Percentiles rank a stretch among this genome's conserved stretches.
These are phyloP conservation scores for Grosmannia serpens DNA, from an alignment of 2,329 filamentous ascomycete species.

Conservation along the genomic window DNA sequence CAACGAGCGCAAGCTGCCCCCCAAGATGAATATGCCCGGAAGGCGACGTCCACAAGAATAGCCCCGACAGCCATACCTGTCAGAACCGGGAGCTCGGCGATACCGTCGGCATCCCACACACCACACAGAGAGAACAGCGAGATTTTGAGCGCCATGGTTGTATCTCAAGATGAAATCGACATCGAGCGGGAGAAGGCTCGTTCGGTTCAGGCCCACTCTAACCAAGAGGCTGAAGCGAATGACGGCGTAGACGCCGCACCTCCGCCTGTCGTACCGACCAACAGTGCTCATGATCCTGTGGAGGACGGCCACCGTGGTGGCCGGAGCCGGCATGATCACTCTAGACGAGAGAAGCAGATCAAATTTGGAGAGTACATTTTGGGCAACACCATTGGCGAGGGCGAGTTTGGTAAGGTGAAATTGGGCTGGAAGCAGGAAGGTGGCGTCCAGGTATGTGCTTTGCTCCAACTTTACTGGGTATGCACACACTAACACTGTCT, in stretches of 20 bases:
- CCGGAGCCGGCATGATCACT: constrained; percentile 50
- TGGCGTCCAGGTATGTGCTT: constrained; percentile 55
- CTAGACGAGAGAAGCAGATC: constrained; percentile 57
- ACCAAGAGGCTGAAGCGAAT: constrained; percentile 20
- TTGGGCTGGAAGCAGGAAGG: constrained; percentile 96
- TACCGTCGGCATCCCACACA: constrained; percentile 37
- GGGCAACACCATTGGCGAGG: constrained; percentile 91
- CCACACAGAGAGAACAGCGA: constrained; percentile 68
- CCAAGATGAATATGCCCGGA: constrained; percentile 29
- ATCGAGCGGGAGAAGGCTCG: constrained; percentile 60
- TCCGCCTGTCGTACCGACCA: constrained; percentile 30
- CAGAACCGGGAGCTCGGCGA: constrained; percentile 31
- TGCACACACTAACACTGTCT: not conserved
- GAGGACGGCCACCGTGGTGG: constrained; percentile 35
- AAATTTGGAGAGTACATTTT: constrained; percentile 94
- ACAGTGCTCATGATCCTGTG: constrained; percentile 11
- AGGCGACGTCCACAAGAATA: constrained; percentile 1
- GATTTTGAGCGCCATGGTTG: constrained; percentile 64
- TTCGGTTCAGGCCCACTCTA: constrained; percentile 47
- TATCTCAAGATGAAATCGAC: constrained; percentile 65
- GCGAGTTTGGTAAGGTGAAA: constrained; percentile 98
- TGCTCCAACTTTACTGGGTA: not conserved
- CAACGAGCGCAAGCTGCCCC: constrained; percentile 13
- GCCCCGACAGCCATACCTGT: constrained; percentile 30
- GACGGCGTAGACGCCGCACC: constrained; percentile 35